Base-by-base conservation (phyloP, 1,284 basidiomycete genomes). In the Mycosarcoma mackinlayi region DNA sequence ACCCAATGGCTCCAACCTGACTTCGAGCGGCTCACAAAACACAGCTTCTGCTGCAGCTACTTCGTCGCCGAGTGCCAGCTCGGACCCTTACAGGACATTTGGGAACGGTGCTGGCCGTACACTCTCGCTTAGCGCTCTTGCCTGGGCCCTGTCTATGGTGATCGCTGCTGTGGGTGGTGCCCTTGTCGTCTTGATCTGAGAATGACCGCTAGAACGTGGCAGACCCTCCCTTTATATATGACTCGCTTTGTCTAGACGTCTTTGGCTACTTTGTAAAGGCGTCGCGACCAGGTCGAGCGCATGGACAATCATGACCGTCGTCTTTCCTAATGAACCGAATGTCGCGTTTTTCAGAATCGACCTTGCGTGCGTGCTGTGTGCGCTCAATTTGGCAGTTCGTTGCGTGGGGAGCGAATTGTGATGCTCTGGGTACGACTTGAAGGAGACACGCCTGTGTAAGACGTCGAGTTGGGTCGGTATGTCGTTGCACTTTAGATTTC, bases 1-100 rank as follows among this genome's bases (percentile, higher is more conserved):
- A 2, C 73, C 75, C 19, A 76, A 76, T 31, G 74, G 74, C n/a
- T 35, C 41, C 40, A 75, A 73, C 34, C 40, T 66, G 33, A 70
- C 63, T 10, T 66, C 67, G 37, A 51, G 40, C 16, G 69, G 69
- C 11, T 39, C 51, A 9, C 37, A 49, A 33, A 64, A 72, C 60
- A 66, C 60, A 6, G 64, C 41, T 16, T 39, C 48, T 3, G 21
- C n/a, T n/a, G n/a, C 34, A 8, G 37, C 55, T 1, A 21, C 38
- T 4, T 27, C 48, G n/a, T 58, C 57, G 37, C 44, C 64, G 2
- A 63, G 51, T 33, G 64, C 64, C 24, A 58, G 44, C 33, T 38
- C 44, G 42, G 69, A 72, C 30, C 64, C 64, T 0, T 72, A 63
- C 52, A 49, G 64, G 41, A 57, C 30, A 40, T 72, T 72, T 21